Percentiles rank a stretch among this genome's conserved stretches.
Conservation (phyloP, 1,284 basidiomycete genomes). For the Rhizoctonia solani region DNA sequence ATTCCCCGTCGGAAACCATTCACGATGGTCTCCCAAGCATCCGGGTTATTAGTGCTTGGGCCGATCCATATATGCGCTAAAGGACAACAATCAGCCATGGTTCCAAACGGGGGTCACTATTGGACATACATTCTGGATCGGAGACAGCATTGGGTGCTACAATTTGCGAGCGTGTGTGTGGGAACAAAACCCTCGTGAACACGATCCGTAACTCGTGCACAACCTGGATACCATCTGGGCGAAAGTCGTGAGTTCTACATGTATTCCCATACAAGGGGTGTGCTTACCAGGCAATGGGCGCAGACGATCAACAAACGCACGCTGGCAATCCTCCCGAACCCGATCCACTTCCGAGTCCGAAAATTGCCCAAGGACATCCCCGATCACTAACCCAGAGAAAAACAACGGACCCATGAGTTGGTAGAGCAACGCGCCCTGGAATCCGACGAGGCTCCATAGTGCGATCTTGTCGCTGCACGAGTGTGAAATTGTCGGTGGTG, state of each 20-base stretch:
- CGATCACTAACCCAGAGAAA: conserved; percentile 66
- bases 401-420: conserved; percentile 65
- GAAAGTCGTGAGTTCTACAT: not conserved
- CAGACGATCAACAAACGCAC: conserved; percentile 62
- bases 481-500: conserved; percentile 77
- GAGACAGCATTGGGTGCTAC: conserved; percentile 39
- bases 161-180: conserved; percentile 56
- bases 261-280: not conserved
- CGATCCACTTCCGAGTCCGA: conserved; percentile 41
- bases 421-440: conserved; percentile 80
- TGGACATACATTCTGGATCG: conserved; percentile 56
- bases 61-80: conserved; percentile 71
- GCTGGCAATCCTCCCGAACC: conserved; percentile 60
- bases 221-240: not conserved
- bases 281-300: conserved; percentile 30
- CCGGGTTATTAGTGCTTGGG: conserved; percentile 51
- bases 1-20: conserved; percentile 62
- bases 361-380: conserved; percentile 57
- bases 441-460: conserved; percentile 74
- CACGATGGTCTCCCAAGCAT: conserved; percentile 9
- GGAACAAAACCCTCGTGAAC: conserved; percentile 64
- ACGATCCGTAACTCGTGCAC: conserved; percentile 50
- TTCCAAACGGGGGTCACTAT: not conserved
- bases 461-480: conserved; percentile 93
- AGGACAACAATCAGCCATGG: not conserved